Base-by-base conservation (phyloP, 495 filamentous ascomycete genomes). In the Xylaria cubensis region DNA sequence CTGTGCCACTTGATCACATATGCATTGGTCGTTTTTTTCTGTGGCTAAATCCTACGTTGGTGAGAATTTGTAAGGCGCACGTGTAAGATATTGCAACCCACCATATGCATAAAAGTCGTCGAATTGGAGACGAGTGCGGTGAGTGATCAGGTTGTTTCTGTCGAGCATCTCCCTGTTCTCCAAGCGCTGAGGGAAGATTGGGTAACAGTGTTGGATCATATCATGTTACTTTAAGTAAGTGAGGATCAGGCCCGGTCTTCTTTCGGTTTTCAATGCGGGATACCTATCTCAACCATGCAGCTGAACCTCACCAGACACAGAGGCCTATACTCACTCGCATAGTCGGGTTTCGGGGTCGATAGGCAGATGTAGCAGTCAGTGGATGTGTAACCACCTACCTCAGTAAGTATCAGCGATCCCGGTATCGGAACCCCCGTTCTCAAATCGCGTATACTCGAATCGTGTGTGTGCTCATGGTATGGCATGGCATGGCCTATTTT, bases 41-140 rank as follows among this genome's bases (percentile, higher is more conserved):
- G 9, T 42, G 42, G 48, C 53, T 12, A 8, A 36, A 53, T 64
- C 46, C 69, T 71, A 71, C 48, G 15, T 46, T 29, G 17, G 62
- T 64, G 62, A 64, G 58, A 48, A 26, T 53, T 58, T 48, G 39
- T 53, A 48, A 29, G 9, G 70, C 53, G 21, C 70, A 72, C 44
- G 70, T 67, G 70, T 72, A 64, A 72, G 70, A 67, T 59, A 72
- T 17, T 72, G 70, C 32, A 72, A 71, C 69, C 69, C 69, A 71
- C 69, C 69, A 51, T 66, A 56, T 66, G 62, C 62, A 63, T 42
- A 17, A 12, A 55, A 48, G 32, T 67, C 46, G 26, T 67, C 46
- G 26, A 34, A 19, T 55, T 24, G 36, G 51, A 13, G 62, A 66
- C 19, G 41, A 48, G 34, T 62, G 34, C 36, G 32, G 36, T 24